Conservation (phyloP, 495 filamentous ascomycete species). For the Terfezia claveryi region DNA sequence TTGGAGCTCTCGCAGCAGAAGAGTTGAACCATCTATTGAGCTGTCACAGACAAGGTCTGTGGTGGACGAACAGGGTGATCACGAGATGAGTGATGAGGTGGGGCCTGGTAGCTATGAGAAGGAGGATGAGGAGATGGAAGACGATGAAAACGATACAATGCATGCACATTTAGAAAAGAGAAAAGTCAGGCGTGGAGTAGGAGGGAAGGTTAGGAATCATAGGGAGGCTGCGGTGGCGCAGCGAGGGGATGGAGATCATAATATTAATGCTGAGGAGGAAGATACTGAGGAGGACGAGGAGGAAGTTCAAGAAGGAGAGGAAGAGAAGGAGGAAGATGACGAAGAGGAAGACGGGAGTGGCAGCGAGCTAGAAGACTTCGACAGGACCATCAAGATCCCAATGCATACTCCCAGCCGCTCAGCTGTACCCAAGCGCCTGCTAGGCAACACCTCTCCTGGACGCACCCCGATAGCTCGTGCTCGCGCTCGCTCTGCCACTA, state of each 20-base stretch:
- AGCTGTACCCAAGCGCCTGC: background rate
- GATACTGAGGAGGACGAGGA: background rate
- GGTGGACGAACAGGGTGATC: too few species aligned
- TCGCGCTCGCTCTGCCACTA: background rate
- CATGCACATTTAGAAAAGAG: background rate
- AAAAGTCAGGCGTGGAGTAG: background rate
- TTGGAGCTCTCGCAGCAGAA: too few species aligned
- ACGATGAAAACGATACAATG: background rate
- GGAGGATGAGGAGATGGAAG: background rate
- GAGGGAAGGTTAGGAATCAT: background rate
- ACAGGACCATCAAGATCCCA: background rate
- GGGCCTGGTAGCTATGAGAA: background rate
- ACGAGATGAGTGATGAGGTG: too few species aligned
- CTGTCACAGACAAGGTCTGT: too few species aligned
- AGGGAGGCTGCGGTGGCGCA: background rate
- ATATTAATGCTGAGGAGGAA: background rate
- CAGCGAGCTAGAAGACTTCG: background rate
- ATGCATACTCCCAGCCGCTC: background rate
- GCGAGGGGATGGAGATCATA: background rate
- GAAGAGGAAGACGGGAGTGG: background rate
- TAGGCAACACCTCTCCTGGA: background rate
- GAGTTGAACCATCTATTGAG: too few species aligned
- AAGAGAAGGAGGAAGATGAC: conserved; percentile 2
- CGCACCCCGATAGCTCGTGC: background rate
- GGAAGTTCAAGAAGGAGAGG: background rate